Base-by-base conservation (phyloP, 2,329 filamentous ascomycete species). In the Penicillium glabrum region DNA sequence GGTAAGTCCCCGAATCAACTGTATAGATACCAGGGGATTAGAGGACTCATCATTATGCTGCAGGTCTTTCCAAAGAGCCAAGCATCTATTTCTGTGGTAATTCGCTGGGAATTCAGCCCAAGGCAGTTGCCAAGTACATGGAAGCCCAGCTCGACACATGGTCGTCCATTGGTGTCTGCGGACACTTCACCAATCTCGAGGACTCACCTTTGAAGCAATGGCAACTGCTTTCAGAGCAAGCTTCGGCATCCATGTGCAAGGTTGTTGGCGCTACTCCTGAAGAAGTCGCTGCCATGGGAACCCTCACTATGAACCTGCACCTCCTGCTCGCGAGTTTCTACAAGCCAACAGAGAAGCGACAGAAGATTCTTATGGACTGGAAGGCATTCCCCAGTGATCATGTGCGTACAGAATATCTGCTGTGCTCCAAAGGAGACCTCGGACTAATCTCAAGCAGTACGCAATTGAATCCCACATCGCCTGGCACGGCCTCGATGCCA, bases 331-430 rank as follows among this genome's bases (percentile, higher is more conserved):
- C 89, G 5, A 90, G 88, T 74, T 95, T 96, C 77, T 96, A 93
- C 76, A 81, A 79, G 59, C 91, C 91, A 0, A 87, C 81, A 0
- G 75, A 79, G 31, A 77, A 80, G 64, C 81, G 75, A 33, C 86
- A 87, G 76, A 93, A 93, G 78, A 89, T 95, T 63, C 86, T 95
- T 46, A 82, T 93, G 41, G 91, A 96, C 73, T 90, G 89, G 78
- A 91, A 91, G 70, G 90, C 91, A 0, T 96, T 96, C 66, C 92
- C 91, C 1, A 92, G 89, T 70, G 91, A 96, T 69, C 88, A 90
- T 71, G 86, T 87, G 79, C 68, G 82, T 72, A 49, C 21, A 23
- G 5, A 13, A 5, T 23, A 23, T 2, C 9, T 23, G 19, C 19
- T 13, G 5, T 21, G 6, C 3, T 7, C 10, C 9, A 21, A 13